These are phyloP conservation scores for Paramecium octaurelia DNA, from an alignment of 73 alveolate genomes.

Conservation along the genomic window DNA sequence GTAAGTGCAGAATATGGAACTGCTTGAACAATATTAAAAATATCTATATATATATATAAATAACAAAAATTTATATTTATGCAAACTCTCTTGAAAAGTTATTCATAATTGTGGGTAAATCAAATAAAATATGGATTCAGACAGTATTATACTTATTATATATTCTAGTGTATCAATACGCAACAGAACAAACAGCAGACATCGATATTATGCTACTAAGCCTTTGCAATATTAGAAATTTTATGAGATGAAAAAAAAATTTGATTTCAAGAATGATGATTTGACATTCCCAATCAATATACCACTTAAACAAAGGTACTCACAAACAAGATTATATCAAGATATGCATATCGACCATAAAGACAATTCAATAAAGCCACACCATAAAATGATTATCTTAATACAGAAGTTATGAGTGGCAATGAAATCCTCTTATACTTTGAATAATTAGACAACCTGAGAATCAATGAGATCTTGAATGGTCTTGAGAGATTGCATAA, in stretches of 20 bases:
- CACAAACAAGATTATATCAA: background rate
- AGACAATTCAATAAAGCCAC: background rate
- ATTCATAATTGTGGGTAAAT: slow-evolving; percentile 29
- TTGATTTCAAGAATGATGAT: slow-evolving; percentile 44
- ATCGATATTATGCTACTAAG: background rate
- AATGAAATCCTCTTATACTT: slow-evolving; percentile 16
- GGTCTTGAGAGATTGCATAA: background rate
- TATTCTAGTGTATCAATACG: background rate
- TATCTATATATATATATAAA: background rate
- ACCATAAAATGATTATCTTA: background rate
- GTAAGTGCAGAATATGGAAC: background rate
- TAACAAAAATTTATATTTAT: background rate
- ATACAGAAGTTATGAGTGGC: slow-evolving; percentile 25
- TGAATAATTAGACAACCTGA: background rate
- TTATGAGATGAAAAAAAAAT: background rate
- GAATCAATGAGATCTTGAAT: background rate
- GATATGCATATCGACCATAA: slow-evolving; percentile 36
- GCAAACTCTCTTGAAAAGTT: background rate
- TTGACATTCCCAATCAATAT: slow-evolving; percentile 27
- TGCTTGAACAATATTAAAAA: background rate
- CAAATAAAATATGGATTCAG: background rate
- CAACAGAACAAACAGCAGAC: background rate
- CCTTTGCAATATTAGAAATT: background rate
- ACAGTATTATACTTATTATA: background rate
- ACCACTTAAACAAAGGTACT: slow-evolving; percentile 3